Evolutionary conservation across 2,329 filamentous ascomycete genomes (phyloP).

Genomic region (Sporothrix luriei): DNA sequence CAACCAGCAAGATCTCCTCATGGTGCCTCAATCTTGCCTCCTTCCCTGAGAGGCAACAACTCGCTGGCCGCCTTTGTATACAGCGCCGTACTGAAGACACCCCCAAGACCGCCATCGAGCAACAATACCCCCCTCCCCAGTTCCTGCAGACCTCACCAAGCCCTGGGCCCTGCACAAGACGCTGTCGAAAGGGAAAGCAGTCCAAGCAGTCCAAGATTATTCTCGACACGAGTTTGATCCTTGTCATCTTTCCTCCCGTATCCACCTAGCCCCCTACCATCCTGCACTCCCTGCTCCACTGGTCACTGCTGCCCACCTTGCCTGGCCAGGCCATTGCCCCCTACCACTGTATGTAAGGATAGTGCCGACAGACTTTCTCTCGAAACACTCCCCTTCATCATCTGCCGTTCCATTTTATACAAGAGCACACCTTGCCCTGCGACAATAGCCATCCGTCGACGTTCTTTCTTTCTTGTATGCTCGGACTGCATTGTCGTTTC

Average conservation of each 20-base stretch:
- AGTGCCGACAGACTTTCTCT: slow-evolving; percentile 52
- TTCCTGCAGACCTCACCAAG: slow-evolving; percentile 20
- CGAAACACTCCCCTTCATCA: slow-evolving; percentile 53
- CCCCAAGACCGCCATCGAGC: slow-evolving; percentile 28
- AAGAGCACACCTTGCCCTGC: slow-evolving; percentile 53
- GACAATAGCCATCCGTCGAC: slow-evolving; percentile 43
- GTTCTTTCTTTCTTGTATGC: slow-evolving; percentile 33
- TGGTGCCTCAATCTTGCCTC: slow-evolving; percentile 48
- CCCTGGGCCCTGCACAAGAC: slow-evolving; percentile 30
- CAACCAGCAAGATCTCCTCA: slow-evolving; percentile 44
- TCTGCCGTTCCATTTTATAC: slow-evolving; percentile 53
- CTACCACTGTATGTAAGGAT: slow-evolving; percentile 40
- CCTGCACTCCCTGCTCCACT: slow-evolving; percentile 37
- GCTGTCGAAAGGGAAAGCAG: slow-evolving; percentile 23
- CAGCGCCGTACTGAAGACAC: slow-evolving; percentile 43
- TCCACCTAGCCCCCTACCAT: slow-evolving; percentile 26
- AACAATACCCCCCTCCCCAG: slow-evolving; percentile 33
- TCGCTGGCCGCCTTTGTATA: slow-evolving; percentile 46
- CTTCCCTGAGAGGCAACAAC: slow-evolving; percentile 55
- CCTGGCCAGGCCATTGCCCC: slow-evolving; percentile 44
- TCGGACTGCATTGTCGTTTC: slow-evolving; percentile 41
- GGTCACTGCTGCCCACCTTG: slow-evolving; percentile 34
- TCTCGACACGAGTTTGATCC: slow-evolving; percentile 29
- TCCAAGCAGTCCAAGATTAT: slow-evolving; percentile 27
- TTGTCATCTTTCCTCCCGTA: slow-evolving; percentile 28